Conservation (phyloP, 1,284 basidiomycete genomes). For the Sanguinoderma infundibulare region DNA sequence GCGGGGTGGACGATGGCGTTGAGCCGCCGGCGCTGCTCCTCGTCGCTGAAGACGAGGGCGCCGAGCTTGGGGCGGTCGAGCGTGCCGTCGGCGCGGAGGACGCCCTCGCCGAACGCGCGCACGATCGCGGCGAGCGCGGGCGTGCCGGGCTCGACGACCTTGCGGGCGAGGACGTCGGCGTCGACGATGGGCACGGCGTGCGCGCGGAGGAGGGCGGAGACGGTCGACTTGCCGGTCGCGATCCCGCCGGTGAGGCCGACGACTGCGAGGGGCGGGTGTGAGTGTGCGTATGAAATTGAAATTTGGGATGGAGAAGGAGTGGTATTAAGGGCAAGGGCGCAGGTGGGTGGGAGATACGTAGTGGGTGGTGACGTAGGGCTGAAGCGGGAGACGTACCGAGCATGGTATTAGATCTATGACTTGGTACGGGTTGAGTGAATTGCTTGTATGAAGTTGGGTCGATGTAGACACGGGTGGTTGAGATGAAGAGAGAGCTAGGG, state of each 20-base stretch:
- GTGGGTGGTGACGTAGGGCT: too few relatives aligned
- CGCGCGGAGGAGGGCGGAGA: conserved; percentile 74
- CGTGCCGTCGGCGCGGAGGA: conserved; percentile 72
- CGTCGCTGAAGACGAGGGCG: conserved; percentile 83
- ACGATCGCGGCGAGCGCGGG: conserved; percentile 74
- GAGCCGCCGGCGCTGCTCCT: conserved; percentile 70
- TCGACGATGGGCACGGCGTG: conserved; percentile 85
- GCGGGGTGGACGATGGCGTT: conserved; percentile 93
- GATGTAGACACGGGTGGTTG: background rate
- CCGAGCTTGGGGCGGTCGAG: conserved; percentile 89
- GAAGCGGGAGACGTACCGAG: conserved; percentile 18
- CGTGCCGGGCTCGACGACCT: conserved; percentile 88
- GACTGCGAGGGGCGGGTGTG: conserved; percentile 52
- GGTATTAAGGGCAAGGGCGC: background rate
- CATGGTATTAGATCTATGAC: conserved; percentile 10
- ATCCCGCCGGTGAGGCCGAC: conserved; percentile 97
- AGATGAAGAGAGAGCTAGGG: background rate
- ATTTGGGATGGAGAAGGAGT: background rate
- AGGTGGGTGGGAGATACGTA: background rate
- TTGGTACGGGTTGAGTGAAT: background rate
- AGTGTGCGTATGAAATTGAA: background rate
- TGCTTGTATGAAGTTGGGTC: background rate
- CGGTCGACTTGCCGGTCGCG: conserved; percentile 95
- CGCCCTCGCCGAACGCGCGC: conserved; percentile 69
- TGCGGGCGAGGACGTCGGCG: conserved; percentile 89